A percentile compares a stretch with the other conserved stretches of the same genome.
Evolutionary conservation across 768 basidiomycete species (phyloP).

Genomic region (Fistulinella prunicolor): DNA sequence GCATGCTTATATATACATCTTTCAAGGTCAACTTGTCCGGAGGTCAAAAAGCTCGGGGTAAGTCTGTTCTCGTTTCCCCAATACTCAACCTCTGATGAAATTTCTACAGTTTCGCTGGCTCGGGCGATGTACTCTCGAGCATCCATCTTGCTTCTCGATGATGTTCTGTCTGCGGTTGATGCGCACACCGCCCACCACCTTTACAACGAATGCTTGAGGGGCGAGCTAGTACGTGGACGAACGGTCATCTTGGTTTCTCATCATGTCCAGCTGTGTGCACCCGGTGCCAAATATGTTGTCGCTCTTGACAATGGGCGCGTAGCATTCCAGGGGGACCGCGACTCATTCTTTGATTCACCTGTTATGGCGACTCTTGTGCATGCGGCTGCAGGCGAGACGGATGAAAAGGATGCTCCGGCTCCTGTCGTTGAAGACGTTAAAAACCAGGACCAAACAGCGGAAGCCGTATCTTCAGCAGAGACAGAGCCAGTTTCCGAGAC

Average conservation of each 20-base stretch:
- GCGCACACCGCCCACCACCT: constrained; percentile 84
- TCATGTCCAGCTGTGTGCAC: constrained; percentile 84
- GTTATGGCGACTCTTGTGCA: constrained; percentile 67
- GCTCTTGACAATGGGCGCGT: constrained; percentile 72
- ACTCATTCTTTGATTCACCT: constrained; percentile 64
- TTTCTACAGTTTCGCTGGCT: constrained; percentile 57
- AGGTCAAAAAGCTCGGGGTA: constrained; percentile 68
- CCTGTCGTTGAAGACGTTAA: constrained; percentile 7
- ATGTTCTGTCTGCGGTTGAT: constrained; percentile 75
- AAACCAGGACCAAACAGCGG: constrained; percentile 3
- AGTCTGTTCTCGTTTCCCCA: neutral
- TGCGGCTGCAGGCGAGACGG: constrained; percentile 40
- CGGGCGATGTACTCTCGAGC: constrained; percentile 91
- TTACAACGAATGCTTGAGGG: constrained; percentile 73
- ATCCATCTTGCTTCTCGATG: constrained; percentile 78
- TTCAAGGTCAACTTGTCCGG: constrained; percentile 38
- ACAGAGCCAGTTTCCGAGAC: constrained; percentile 37
- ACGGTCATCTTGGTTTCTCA: constrained; percentile 92
- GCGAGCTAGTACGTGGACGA: constrained; percentile 72
- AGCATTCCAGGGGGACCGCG: constrained; percentile 63
- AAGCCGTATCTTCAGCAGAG: constrained; percentile 23
- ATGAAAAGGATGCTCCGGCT: constrained; percentile 40
- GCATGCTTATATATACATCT: neutral
- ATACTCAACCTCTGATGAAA: neutral
- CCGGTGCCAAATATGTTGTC: constrained; percentile 79